A percentile compares a stretch with the other conserved stretches of the same genome.
Evolutionary conservation across 257 asterid genomes (phyloP).

Genomic region (Nemophila menziesii): DNA sequence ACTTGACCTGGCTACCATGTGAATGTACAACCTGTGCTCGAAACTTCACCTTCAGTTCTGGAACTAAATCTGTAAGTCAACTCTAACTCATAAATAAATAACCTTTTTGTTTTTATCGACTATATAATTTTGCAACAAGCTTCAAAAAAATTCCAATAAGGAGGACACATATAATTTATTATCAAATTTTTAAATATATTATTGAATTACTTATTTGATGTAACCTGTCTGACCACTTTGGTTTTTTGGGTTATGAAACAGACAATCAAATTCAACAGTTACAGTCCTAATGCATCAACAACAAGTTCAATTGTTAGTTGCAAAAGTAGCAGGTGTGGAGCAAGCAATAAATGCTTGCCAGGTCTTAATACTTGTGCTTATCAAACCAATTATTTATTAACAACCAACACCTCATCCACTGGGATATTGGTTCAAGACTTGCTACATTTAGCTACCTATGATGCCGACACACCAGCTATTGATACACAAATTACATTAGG

Average conservation of each 20-base stretch:
- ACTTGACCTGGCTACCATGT: conserved; percentile 94
- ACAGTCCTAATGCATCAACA: conserved; percentile 61
- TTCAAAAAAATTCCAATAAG: too few relatives aligned
- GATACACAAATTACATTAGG: conserved; percentile 56
- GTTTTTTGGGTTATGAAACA: conserved; percentile 23
- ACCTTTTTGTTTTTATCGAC: background rate
- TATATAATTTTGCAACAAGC: background rate
- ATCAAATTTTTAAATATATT: background rate
- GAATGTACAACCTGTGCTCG: conserved; percentile 54
- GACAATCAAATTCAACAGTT: conserved; percentile 47
- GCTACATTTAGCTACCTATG: conserved; percentile 50
- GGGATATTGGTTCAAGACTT: conserved; percentile 86
- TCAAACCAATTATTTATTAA: conserved; percentile 59
- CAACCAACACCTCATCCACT: conserved; percentile 59
- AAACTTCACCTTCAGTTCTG: conserved; percentile 28
- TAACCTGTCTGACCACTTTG: background rate
- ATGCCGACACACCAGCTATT: conserved; percentile 22
- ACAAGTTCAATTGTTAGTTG: conserved; percentile 51
- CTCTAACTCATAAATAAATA: too few relatives aligned
- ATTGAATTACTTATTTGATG: background rate
- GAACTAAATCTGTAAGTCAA: conserved; percentile 37
- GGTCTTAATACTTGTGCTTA: conserved; percentile 66
- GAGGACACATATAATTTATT: too few relatives aligned
- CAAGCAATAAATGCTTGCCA: conserved; percentile 32
- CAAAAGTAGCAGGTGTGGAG: conserved; percentile 60